Evolutionary conservation across 352 stramenopile species (phyloP), one percentile per base, ranked within the genome.

Genomic region (Elongisporangium prolatum): DNA sequence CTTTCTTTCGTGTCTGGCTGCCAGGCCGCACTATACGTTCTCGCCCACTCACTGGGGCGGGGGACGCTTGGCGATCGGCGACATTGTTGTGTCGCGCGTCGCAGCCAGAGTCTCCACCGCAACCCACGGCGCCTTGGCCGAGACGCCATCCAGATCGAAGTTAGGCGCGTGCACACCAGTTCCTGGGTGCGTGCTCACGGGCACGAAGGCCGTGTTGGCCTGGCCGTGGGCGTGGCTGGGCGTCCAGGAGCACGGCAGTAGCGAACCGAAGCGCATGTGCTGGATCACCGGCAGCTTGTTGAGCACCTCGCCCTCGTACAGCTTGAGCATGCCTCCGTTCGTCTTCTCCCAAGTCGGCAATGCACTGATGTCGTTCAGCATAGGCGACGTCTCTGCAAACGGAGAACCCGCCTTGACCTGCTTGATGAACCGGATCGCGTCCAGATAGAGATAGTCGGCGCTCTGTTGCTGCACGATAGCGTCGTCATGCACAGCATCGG

Each of bases 261-360:
- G 71, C 48, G 87, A 90, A 38, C 97, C 96, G 71, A 99, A 99
- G 34, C 98, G 78, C 61, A 99, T 88, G 69, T 99, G 97, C 78
- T 99, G 97, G 52, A 99, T 98, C 17, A 99, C 97, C 17, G 95
- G 95, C 50, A 98, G 77, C 67, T 99, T 99, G 64, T 97, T 95
- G 34, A 99, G 76, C 50, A 99, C 97, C 80, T 99, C 97, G 54
- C 96, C 95, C 56, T 95, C 85, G 66, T 96, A 97, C 51, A 95
- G 61, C 72, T 94, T 95, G 54, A 96, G 78, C 84, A 97, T 93
- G 14, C 84, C 84, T 57, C 82, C 75, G 55, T 96, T 96, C 56
- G 96, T 93, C 72, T 97, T 96, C 55, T 90, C 88, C 93, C 94
- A 98, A 11, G 87, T 84, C 52, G 86, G 74, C 54, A 98, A 60